phyloP scores from a whole-genome alignment of 139 green algal species.

The Volvox reticuliferus region DNA sequence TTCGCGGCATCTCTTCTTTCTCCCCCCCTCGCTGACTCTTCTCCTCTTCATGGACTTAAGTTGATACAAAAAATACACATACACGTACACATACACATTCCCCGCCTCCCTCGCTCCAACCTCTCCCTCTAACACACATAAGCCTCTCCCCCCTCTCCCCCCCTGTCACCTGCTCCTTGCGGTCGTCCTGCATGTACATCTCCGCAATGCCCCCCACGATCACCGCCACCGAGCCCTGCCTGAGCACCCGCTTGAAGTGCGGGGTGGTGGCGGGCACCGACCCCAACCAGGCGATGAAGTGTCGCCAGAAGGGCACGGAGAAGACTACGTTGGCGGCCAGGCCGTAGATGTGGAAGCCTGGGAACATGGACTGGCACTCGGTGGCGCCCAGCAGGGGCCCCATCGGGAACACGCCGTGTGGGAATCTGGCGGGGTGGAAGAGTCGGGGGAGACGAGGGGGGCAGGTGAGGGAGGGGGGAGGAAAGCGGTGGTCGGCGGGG shows the following conservation, averaged over 20 bases:
- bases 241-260: slow-evolving; percentile 36
- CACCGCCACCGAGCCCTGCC: slow-evolving; percentile 48
- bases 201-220: slow-evolving; percentile 67
- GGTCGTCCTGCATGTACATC: slow-evolving; percentile 47
- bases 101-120: not conserved
- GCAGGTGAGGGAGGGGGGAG: not conserved
- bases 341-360: slow-evolving; percentile 63
- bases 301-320: slow-evolving; percentile 42
- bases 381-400: slow-evolving; percentile 53
- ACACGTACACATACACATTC: not conserved
- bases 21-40: too few relatives aligned
- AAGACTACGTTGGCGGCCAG: slow-evolving; percentile 56
- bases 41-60: too few relatives aligned
- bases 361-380: slow-evolving; percentile 55
- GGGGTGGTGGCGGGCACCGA: slow-evolving; percentile 40
- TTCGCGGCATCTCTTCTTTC: too few relatives aligned
- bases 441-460: not conserved
- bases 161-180: slow-evolving; percentile 18
- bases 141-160: not conserved
- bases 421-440: not conserved
- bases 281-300: slow-evolving; percentile 68
- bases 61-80: too few relatives aligned
- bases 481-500: not conserved
- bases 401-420: slow-evolving; percentile 60
- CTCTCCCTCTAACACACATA: too few relatives aligned